Evolutionary conservation across 2,329 filamentous ascomycete genomes (phyloP).

Genomic region (Nothomitra cinnamomea): DNA sequence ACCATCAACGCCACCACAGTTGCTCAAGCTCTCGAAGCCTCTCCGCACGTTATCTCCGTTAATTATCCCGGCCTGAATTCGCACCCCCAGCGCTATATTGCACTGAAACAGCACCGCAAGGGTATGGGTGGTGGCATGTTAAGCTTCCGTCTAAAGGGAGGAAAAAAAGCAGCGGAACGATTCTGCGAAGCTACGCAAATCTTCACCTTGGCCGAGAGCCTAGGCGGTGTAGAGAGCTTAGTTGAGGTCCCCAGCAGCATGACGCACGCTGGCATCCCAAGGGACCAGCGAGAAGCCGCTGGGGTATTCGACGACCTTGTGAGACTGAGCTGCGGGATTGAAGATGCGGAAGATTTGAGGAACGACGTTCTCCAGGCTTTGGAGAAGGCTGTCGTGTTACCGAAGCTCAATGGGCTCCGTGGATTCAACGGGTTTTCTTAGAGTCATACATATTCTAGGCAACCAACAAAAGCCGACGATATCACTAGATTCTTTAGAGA

Average conservation of each 20-base stretch:
- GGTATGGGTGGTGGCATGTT: slow-evolving; percentile 96
- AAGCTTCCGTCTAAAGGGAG: slow-evolving; percentile 83
- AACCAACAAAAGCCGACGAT: background rate
- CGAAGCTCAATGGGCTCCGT: slow-evolving; percentile 27
- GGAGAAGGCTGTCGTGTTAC: slow-evolving; percentile 48
- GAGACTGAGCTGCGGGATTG: slow-evolving; percentile 81
- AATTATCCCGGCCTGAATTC: slow-evolving; percentile 89
- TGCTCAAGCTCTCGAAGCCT: slow-evolving; percentile 59
- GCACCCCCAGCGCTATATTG: slow-evolving; percentile 73
- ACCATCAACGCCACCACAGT: slow-evolving; percentile 65
- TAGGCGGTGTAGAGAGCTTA: slow-evolving; percentile 84
- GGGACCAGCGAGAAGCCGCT: slow-evolving; percentile 74
- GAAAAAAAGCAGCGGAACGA: slow-evolving; percentile 66
- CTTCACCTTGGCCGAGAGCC: slow-evolving; percentile 82
- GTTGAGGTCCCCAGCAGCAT: slow-evolving; percentile 88
- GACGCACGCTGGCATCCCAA: slow-evolving; percentile 93
- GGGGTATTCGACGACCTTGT: slow-evolving; percentile 93
- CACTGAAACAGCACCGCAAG: slow-evolving; percentile 78
- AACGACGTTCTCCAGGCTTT: slow-evolving; percentile 70
- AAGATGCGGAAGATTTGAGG: slow-evolving; percentile 73
- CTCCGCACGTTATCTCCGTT: slow-evolving; percentile 68
- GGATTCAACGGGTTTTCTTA: slow-evolving; percentile 3
- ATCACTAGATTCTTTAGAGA: background rate
- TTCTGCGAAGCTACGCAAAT: slow-evolving; percentile 85
- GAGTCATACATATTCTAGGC: background rate